Base-by-base conservation (phyloP, 768 basidiomycete species). In the Collybia sordida region DNA sequence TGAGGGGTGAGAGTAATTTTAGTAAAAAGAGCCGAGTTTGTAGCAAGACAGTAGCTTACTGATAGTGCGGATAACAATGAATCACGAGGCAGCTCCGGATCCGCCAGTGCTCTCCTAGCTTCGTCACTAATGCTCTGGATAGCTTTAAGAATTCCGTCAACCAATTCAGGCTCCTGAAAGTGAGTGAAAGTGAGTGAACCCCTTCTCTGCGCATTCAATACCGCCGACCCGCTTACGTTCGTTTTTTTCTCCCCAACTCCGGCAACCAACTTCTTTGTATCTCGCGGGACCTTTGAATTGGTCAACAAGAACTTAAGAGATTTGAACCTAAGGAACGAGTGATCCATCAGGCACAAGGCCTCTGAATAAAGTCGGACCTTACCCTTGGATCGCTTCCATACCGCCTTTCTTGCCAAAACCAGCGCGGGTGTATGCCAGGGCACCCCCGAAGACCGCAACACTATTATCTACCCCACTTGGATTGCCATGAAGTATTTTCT, bases 381-480 rank as follows among this genome's bases (percentile, higher is more conserved):
- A 94, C 91, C 93, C 93, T 56, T 89, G 82, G 53, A 97, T 85
- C 4, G 76, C 69, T 65, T 92, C 86, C 86, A 98, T 88, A 25
- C 90, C 90, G 53, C 86, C 82, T 66, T 85, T 83, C 70, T 74
- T 84, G 44, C 79, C 83, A 54, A 88, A 91, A 51, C 88, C 85
- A 57, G 90, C 74, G 49, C 90, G 82, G 15, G 88, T 90, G 70
- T 96, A 99, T 17, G 86, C 83, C 56, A 98, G 74, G 22, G 93
- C 97, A 42, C 96, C 96, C 17, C 97, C 97, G 61, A 86, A 90
- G 0, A 93, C 89, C 14, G 90, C 80, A 28, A 98, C 92, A 17
- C 94, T 90, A 66, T 99, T 98, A 66, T 99, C 97, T 19, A 99
- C 90, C 7, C 97, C 97, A 59, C 93, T 96, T 2, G 97, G 97